Percentiles rank a stretch among this genome's conserved stretches.
Conservation (phyloP, 2,329 filamentous ascomycete species). For the Colletotrichum shisoi region DNA sequence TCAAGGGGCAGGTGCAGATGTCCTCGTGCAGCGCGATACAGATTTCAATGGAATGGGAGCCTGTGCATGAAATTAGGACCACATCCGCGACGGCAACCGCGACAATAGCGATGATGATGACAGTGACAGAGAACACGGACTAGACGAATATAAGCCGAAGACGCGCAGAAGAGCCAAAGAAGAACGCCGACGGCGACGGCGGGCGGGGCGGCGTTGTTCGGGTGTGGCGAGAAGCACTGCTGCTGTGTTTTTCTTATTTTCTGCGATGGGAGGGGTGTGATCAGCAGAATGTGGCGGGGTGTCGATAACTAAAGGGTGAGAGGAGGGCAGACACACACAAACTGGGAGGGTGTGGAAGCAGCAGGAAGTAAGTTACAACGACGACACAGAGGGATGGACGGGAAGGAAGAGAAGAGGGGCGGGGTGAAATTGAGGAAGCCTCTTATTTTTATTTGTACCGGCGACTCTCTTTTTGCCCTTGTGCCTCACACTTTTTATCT, state of each 20-base stretch:
- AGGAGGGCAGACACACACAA: no score
- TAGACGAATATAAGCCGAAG: constrained; percentile 9
- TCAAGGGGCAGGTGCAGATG: constrained; percentile 23
- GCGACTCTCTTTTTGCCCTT: no score
- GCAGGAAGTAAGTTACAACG: constrained; percentile 1
- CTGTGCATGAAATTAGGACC: constrained; percentile 5
- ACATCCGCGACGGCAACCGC: background rate
- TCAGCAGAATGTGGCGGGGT: background rate
- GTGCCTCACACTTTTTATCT: background rate
- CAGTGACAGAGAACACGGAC: constrained; percentile 25
- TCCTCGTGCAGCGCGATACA: constrained; percentile 31
- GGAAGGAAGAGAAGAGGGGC: background rate
- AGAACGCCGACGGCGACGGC: constrained; percentile 11
- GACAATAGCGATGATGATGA: constrained; percentile 9
- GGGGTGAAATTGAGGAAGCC: background rate
- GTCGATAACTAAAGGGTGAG: no score
- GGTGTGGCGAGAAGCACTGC: constrained; percentile 23
- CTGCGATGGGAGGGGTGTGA: background rate
- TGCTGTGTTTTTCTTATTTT: background rate
- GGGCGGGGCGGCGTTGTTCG: constrained; percentile 11
- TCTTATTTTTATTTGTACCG: background rate
- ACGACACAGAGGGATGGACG: background rate
- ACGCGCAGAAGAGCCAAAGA: constrained; percentile 18
- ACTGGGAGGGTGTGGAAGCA: background rate
- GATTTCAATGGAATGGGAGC: constrained; percentile 21